Evolutionary conservation across 148 eudicot species (phyloP).

Genomic region (Vaccinium macrocarpon): DNA sequence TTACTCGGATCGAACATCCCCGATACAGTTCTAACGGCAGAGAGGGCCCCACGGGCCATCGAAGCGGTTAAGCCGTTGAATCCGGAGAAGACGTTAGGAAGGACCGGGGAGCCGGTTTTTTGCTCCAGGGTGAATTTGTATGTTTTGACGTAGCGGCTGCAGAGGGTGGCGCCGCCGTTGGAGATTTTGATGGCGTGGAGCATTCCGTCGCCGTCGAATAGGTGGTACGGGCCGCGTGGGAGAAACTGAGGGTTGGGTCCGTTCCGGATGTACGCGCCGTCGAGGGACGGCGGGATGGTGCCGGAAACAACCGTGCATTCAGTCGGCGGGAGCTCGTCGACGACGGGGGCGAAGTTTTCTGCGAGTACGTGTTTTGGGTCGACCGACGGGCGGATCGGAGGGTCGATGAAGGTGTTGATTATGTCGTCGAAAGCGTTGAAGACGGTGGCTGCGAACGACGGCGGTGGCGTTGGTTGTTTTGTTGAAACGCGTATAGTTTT

Average conservation of each 20-base stretch:
- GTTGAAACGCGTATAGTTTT: background rate
- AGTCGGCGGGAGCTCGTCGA: constrained; percentile 64
- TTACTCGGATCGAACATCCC: constrained; percentile 41
- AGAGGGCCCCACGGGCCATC: constrained; percentile 42
- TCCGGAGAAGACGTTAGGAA: constrained; percentile 56
- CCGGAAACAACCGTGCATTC: constrained; percentile 52
- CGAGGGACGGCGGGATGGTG: constrained; percentile 56
- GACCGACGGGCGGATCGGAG: constrained; percentile 44
- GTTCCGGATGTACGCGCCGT: constrained; percentile 81
- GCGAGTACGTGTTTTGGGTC: constrained; percentile 59
- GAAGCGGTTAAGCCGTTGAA: constrained; percentile 47
- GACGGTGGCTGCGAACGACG: constrained; percentile 29
- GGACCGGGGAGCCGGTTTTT: constrained; percentile 31
- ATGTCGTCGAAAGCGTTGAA: constrained; percentile 48
- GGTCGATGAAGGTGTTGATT: constrained; percentile 55
- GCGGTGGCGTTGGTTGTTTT: background rate
- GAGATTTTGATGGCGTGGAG: constrained; percentile 58
- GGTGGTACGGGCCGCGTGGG: constrained; percentile 76
- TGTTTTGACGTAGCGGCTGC: constrained; percentile 69
- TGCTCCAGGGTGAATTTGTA: constrained; percentile 49
- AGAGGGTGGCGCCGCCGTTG: constrained; percentile 51
- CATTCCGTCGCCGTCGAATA: constrained; percentile 86
- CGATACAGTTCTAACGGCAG: constrained; percentile 24
- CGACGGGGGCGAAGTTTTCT: constrained; percentile 70
- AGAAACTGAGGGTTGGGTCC: constrained; percentile 81